These are phyloP conservation scores for Phytophthora melonis DNA, from an alignment of 352 stramenopile genomes.

Conservation along the genomic window DNA sequence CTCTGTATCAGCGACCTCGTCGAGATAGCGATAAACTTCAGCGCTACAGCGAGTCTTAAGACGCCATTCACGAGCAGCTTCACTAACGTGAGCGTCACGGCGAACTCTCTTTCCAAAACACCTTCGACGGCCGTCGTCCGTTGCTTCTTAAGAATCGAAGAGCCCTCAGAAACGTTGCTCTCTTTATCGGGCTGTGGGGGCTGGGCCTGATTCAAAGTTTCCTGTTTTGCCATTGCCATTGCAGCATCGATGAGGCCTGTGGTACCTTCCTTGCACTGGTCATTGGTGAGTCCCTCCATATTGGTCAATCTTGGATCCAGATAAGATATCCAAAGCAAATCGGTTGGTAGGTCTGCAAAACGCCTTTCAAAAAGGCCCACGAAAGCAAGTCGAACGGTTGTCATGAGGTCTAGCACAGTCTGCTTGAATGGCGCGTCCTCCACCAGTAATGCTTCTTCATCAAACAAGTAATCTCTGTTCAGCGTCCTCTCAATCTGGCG, in stretches of 20 bases:
- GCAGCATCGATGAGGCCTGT: background rate
- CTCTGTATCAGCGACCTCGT: no score
- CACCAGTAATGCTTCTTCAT: background rate
- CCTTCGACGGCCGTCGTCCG: background rate
- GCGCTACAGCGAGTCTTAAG: no score
- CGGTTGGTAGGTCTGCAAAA: background rate
- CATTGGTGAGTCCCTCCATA: background rate
- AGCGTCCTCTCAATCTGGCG: slow-evolving; percentile 1
- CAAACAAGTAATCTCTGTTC: background rate
- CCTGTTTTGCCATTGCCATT: background rate
- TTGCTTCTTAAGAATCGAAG: background rate
- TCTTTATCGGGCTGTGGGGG: background rate
- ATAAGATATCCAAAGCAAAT: slow-evolving; percentile 4
- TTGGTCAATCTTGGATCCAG: slow-evolving; percentile 1
- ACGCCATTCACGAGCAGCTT: background rate
- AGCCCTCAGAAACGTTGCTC: background rate
- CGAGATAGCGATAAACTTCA: background rate
- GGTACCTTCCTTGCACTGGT: background rate
- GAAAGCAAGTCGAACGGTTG: background rate
- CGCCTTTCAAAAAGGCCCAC: background rate
- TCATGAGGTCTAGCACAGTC: background rate
- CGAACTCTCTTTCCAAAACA: background rate
- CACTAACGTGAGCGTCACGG: background rate
- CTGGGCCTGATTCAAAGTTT: background rate
- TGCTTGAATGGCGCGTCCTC: background rate